A percentile compares a stretch with the other conserved stretches of the same genome.
phyloP scores from a whole-genome alignment of 768 basidiomycete genomes.

The Tephrocybe sp. region DNA sequence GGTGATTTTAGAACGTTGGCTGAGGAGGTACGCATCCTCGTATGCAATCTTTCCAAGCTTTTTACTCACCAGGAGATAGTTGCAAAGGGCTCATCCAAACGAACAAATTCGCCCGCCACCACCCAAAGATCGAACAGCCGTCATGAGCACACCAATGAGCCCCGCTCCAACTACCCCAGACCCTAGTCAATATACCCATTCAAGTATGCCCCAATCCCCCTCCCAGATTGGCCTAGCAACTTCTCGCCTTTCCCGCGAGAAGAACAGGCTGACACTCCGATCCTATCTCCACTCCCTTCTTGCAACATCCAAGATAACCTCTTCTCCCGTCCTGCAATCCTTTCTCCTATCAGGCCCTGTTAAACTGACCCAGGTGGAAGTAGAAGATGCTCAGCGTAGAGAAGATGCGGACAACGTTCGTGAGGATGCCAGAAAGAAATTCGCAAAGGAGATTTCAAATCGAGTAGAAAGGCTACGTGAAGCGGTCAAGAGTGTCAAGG shows the following conservation, averaged over 20 bases:
- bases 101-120: constrained; percentile 82
- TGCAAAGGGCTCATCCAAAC: constrained; percentile 83
- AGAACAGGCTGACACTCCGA: constrained; percentile 91
- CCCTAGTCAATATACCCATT: constrained; percentile 1
- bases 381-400: constrained; percentile 71
- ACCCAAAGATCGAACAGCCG: constrained; percentile 80
- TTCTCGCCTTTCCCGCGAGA: constrained; percentile 77
- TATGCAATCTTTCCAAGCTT: not conserved
- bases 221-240: constrained; percentile 23
- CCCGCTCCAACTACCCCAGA: constrained; percentile 23
- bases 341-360: constrained; percentile 83
- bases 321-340: constrained; percentile 80
- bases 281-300: constrained; percentile 87
- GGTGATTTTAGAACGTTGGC: constrained; percentile 92
- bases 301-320: constrained; percentile 66
- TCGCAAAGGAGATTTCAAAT: constrained; percentile 81
- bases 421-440: constrained; percentile 83
- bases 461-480: constrained; percentile 85
- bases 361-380: constrained; percentile 63
- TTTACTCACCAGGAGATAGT: constrained; percentile 39
- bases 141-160: constrained; percentile 48
- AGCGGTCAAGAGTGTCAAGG: constrained; percentile 84
- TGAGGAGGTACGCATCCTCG: constrained; percentile 56
- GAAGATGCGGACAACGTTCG: constrained; percentile 87
- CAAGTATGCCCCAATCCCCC: constrained; percentile 16